Percentiles rank a stretch among this genome's conserved stretches.
Evolutionary conservation across 2,329 filamentous ascomycete genomes (phyloP).

Genomic region (Sclerotinia subarctica): DNA sequence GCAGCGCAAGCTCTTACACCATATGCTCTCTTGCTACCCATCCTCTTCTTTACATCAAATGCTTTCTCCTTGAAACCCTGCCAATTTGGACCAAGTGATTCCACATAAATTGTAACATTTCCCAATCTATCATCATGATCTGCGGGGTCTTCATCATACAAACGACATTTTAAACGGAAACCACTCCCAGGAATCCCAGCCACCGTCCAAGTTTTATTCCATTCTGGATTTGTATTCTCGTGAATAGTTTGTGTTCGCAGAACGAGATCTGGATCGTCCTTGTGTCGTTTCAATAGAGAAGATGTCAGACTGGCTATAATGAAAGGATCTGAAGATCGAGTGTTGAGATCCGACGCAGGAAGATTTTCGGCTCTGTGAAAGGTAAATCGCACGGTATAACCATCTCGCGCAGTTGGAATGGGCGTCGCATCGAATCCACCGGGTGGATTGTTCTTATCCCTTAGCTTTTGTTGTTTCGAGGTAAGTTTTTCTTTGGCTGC

Average conservation of each 20-base stretch:
- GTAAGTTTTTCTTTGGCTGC: slow-evolving; percentile 36
- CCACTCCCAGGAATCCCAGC: slow-evolving; percentile 79
- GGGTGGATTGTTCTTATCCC: slow-evolving; percentile 35
- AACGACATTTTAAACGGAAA: slow-evolving; percentile 77
- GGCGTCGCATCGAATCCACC: slow-evolving; percentile 81
- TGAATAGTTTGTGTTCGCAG: slow-evolving; percentile 75
- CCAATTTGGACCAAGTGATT: slow-evolving; percentile 62
- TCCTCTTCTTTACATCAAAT: slow-evolving; percentile 76
- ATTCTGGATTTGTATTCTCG: slow-evolving; percentile 68
- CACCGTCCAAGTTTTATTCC: slow-evolving; percentile 84
- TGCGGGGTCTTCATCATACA: slow-evolving; percentile 87
- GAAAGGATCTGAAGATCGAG: slow-evolving; percentile 79
- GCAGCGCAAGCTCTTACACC: slow-evolving; percentile 65
- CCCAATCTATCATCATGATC: slow-evolving; percentile 86
- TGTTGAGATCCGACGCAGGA: slow-evolving; percentile 75
- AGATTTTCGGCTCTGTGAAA: slow-evolving; percentile 80
- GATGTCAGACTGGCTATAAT: slow-evolving; percentile 69
- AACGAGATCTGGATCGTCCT: slow-evolving; percentile 74
- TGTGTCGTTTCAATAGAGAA: slow-evolving; percentile 69
- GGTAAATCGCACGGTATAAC: slow-evolving; percentile 81
- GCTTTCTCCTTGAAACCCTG: slow-evolving; percentile 59
- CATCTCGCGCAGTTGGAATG: slow-evolving; percentile 68
- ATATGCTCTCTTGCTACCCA: slow-evolving; percentile 85
- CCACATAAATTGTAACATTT: slow-evolving; percentile 71
- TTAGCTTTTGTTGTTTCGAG: slow-evolving; percentile 36